Base-by-base conservation (phyloP, 352 stramenopile species). In the Pythium oligandrum region DNA sequence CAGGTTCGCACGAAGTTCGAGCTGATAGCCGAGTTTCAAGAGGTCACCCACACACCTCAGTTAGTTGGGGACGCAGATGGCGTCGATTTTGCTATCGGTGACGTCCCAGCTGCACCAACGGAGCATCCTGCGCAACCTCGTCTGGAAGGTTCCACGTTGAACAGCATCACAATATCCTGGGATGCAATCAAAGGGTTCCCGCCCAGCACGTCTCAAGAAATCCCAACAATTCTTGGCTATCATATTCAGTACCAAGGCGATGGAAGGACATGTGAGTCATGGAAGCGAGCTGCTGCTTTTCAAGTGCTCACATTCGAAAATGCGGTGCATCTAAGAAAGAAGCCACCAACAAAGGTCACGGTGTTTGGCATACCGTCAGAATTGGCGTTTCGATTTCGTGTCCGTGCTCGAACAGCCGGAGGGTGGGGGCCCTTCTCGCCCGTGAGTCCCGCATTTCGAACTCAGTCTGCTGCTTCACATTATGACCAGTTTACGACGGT, bases 391-490 rank as follows among this genome's bases (percentile, higher is more conserved):
- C 72, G 76, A 43, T 88, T 90, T 48, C 77, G 79, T 43, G 65
- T 76, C 36, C 73, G 77, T 26, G 82, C 82, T 17, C 55, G 74
- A 8, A 80, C 64, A 37, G 69, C 69, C 30, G 79, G 82, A 0
- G 82, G 79, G 1, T 92, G 79, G 82, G 76, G 79, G 0, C 70
- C 74, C 8, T 88, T 83, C 48, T 90, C 77, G 38, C 38, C 38
- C 1, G 26, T 53, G 2, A 76, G 63, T 6, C 10, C 42, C 30
- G 53, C 54, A 7, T 75, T 83, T 53, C 64, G 75, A 7, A 90
- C 81, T 2, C 57, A 44, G 0, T 75, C 74, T 1, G 66, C 34
- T 48, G 40, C 68, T 1, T 71, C 59, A 26, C 67, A 64, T 2
- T 46, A 62, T n/a, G 54, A 70, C 32, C 55, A 73, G 10, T 76